Conservation (phyloP, 192 early-diverging fungal genomes). For the Phlyctochytrium bullatum region DNA sequence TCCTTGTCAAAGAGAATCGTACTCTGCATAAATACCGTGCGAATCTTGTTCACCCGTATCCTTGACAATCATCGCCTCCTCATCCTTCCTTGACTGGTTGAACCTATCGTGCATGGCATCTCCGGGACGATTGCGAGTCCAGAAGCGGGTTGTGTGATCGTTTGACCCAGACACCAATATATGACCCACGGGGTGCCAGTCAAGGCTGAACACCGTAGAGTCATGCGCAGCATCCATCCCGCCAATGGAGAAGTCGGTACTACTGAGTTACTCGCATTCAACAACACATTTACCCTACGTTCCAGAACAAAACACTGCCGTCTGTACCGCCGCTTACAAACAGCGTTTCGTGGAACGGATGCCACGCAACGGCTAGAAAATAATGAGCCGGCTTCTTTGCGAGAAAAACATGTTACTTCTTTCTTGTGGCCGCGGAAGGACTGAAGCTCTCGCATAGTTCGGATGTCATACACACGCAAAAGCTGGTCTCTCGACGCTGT, state of each 20-base stretch:
- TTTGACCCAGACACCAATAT: conserved; percentile 91
- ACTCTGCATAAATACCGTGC: background rate
- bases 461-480: conserved; percentile 91
- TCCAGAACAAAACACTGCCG: conserved; percentile 82
- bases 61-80: conserved; percentile 31
- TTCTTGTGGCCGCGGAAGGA: conserved; percentile 83
- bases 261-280: conserved; percentile 23
- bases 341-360: conserved; percentile 87
- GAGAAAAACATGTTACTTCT: conserved; percentile 74
- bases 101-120: conserved; percentile 52
- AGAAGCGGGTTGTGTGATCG: conserved; percentile 94
- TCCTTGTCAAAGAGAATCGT: no score
- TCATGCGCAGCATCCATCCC: conserved; percentile 80
- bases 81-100: conserved; percentile 31
- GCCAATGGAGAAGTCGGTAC: conserved; percentile 39
- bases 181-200: conserved; percentile 97
- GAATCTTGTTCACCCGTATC: conserved; percentile 21
- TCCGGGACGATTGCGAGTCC: conserved; percentile 90
- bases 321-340: conserved; percentile 91
- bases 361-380: conserved; percentile 80
- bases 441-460: conserved; percentile 87
- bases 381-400: background rate
- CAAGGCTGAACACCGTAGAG: conserved; percentile 89
- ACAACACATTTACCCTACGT: conserved; percentile 61
- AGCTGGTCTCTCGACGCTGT: conserved; percentile 88